Base-by-base conservation (phyloP, 2,329 filamentous ascomycete genomes). In the Pseudogymnoascus sp. region DNA sequence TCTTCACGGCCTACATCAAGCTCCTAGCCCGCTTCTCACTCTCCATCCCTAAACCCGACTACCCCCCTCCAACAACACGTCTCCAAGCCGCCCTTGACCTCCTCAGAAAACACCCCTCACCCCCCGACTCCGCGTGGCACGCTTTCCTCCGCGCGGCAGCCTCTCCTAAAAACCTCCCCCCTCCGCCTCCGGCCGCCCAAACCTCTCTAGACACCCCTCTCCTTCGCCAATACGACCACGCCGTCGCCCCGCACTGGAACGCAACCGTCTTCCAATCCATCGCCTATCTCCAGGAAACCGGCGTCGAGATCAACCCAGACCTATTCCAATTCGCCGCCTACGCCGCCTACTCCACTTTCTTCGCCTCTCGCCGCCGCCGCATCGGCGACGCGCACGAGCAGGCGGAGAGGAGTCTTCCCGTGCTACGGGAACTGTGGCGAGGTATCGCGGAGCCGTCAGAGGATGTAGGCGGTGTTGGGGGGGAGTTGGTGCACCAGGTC, bases 1-100 rank as follows among this genome's bases (percentile, higher is more conserved):
- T 79, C 1, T 78, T 86, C 61, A 72, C 73, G 6, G 78, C 81
- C 2, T 85, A 81, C 66, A 74, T 87, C 20, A 61, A 67, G 18
- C 70, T 81, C n/a, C 71, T 82, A n/a, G 79, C 78, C 64, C 71
- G 74, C 25, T 73, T 76, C 47, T 72, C 76, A 6, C 28, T 35
- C 16, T 4, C 9, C 50, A 57, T 11, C 2, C 50, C 32, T 14
- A 14, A 16, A 2, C 22, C 25, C 50, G 7, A n/a, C 11, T 28
- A 34, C 12, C 20, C 12, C 20, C 41, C 12, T 9, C 41, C 41
- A 47, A 47, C 12, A 47, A 28, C 22, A 16, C 43, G 30, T 18
- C 43, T 50, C 14, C 43, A 50, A 22, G 20, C 43, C 43, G 22
- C 14, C 7, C 22, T 50, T 5, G 14, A 12, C 14, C 22, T 50